Conservation (phyloP, 805 yeast species). For the Pichia heedii region DNA sequence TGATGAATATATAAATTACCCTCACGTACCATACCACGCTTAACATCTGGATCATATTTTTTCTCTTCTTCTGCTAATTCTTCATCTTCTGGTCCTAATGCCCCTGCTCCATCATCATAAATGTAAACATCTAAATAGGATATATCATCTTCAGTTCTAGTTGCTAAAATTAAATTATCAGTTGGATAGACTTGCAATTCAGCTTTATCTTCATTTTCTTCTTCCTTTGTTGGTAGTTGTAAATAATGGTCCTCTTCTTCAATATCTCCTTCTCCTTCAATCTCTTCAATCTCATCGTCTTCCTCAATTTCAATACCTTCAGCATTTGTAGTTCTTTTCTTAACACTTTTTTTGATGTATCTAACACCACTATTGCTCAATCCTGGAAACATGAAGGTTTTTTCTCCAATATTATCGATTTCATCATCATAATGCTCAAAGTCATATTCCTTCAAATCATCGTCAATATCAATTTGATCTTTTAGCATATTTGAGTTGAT, state of each 20-base stretch:
- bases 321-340: slow-evolving; percentile 32
- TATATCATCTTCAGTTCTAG: slow-evolving; percentile 93
- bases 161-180: slow-evolving; percentile 81
- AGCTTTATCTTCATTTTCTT: slow-evolving; percentile 63
- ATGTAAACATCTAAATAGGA: slow-evolving; percentile 89
- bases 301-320: slow-evolving; percentile 17
- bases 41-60: slow-evolving; percentile 61
- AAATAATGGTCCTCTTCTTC: slow-evolving; percentile 50
- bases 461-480: slow-evolving; percentile 59
- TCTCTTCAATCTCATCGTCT: slow-evolving; percentile 18
- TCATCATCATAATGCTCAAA: slow-evolving; percentile 78
- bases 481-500: slow-evolving; percentile 24
- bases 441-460: slow-evolving; percentile 81
- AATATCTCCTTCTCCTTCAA: slow-evolving; percentile 32
- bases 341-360: slow-evolving; percentile 39
- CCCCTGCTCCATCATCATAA: slow-evolving; percentile 89
- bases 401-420: slow-evolving; percentile 44
- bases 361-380: slow-evolving; percentile 49
- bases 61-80: slow-evolving; percentile 59
- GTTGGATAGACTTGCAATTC: slow-evolving; percentile 84
- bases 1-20: slow-evolving; percentile 85
- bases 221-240: slow-evolving; percentile 53
- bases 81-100: slow-evolving; percentile 41
- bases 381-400: slow-evolving; percentile 64
- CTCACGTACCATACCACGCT: slow-evolving; percentile 63